Conservation (phyloP, 257 asterid species). For the Plantago elongata region DNA sequence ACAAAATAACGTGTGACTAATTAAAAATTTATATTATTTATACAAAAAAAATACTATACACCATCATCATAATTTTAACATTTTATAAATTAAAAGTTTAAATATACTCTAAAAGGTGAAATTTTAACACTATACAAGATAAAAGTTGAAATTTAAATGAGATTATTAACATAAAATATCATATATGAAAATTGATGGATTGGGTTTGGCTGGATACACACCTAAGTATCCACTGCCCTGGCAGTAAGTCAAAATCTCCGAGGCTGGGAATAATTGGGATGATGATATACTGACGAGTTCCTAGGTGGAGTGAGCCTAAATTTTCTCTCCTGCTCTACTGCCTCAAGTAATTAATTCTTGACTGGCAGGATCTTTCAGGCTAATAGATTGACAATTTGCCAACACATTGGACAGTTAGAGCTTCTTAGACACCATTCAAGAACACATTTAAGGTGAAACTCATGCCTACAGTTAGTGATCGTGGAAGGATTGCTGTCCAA, state of each 20-base stretch:
- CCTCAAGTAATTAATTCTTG: slow-evolving; percentile 95
- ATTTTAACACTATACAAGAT: no score
- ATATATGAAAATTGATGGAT: no score
- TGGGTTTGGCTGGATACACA: no score
- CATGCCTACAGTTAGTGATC: slow-evolving; percentile 86
- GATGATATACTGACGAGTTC: slow-evolving; percentile 58
- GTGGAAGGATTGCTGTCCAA: slow-evolving; percentile 74
- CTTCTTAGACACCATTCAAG: slow-evolving; percentile 99
- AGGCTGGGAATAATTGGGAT: slow-evolving; percentile 74
- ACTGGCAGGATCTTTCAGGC: slow-evolving; percentile 76
- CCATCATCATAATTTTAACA: no score
- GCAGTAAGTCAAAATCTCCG: slow-evolving; percentile 71
- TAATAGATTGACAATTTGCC: slow-evolving; percentile 79
- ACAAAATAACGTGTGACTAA: no score
- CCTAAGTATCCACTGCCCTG: no score
- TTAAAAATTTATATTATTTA: no score
- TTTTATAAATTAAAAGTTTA: no score
- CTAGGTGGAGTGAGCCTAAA: slow-evolving; percentile 59
- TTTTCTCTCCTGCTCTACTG: slow-evolving; percentile 70
- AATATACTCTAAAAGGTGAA: no score
- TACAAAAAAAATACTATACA: no score
- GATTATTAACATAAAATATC: no score
- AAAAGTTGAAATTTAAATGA: no score
- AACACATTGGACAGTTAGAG: slow-evolving; percentile 97
- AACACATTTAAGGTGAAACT: slow-evolving; percentile 88